These are phyloP conservation scores for Calocybe cyanea DNA, from an alignment of 768 basidiomycete species.

Conservation along the genomic window DNA sequence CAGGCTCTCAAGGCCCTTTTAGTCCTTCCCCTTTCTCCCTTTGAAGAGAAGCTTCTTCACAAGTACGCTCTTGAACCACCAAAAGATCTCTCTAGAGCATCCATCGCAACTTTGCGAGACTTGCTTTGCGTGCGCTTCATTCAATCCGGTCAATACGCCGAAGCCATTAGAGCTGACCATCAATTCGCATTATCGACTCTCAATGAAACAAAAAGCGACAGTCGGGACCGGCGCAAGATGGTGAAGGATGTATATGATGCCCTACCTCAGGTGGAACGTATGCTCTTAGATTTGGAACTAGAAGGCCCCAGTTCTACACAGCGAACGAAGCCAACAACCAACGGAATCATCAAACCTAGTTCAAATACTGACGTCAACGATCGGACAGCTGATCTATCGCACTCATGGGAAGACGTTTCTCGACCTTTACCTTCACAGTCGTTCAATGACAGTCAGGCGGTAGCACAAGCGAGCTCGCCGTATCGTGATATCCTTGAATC, in stretches of 20 bases:
- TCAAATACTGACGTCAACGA: too few species aligned
- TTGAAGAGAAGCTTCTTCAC: conserved; percentile 59
- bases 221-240: conserved; percentile 61
- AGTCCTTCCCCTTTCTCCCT: conserved; percentile 59
- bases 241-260: conserved; percentile 66
- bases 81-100: conserved; percentile 37
- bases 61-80: conserved; percentile 57
- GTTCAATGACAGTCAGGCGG: too few species aligned
- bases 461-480: too few species aligned
- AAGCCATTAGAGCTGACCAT: conserved; percentile 75
- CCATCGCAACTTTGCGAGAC: conserved; percentile 64
- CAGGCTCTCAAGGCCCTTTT: conserved; percentile 58
- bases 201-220: conserved; percentile 33
- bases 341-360: too few species aligned
- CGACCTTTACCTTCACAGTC: too few species aligned
- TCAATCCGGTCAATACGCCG: conserved; percentile 62
- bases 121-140: conserved; percentile 77
- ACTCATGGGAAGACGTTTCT: too few species aligned
- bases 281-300: conserved; percentile 58
- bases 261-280: conserved; percentile 60
- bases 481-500: too few species aligned
- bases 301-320: conserved; percentile 21
- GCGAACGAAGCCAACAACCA: too few species aligned
- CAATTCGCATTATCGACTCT: conserved; percentile 47
- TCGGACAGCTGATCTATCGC: too few species aligned